Evolutionary conservation across 345 rosid genomes (phyloP).

Genomic region (Aquilaria malaccensis): DNA sequence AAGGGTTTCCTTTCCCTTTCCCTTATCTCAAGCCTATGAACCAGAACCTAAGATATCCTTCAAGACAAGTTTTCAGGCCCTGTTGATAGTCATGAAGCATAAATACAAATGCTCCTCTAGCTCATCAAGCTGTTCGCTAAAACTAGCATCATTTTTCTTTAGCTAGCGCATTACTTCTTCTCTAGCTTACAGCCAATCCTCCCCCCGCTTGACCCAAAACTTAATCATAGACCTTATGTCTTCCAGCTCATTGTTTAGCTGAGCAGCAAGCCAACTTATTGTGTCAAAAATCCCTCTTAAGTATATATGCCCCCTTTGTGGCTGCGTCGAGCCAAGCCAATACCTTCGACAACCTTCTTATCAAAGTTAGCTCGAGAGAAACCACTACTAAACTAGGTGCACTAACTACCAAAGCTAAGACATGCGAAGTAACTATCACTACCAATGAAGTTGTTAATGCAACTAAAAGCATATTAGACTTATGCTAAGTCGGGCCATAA

Average conservation of each 20-base stretch:
- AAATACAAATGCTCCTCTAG: constrained; percentile 76
- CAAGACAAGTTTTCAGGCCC: constrained; percentile 60
- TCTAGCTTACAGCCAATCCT: constrained; percentile 32
- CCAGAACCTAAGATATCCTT: constrained; percentile 37
- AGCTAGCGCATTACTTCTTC: constrained; percentile 47
- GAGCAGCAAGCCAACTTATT: constrained; percentile 49
- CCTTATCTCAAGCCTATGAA: background rate
- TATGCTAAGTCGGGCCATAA: constrained; percentile 29
- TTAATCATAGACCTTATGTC: constrained; percentile 37
- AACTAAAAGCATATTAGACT: constrained; percentile 54
- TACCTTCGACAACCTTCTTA: constrained; percentile 28
- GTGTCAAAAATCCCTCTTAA: constrained; percentile 71
- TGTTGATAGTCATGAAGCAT: constrained; percentile 76
- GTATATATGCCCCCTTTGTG: constrained; percentile 72
- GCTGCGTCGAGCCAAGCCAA: constrained; percentile 56
- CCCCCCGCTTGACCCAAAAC: constrained; percentile 48
- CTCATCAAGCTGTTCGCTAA: constrained; percentile 59
- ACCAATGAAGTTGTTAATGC: constrained; percentile 56
- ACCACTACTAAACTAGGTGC: constrained; percentile 42
- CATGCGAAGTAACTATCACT: constrained; percentile 55
- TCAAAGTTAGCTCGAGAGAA: constrained; percentile 28
- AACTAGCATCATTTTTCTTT: constrained; percentile 37
- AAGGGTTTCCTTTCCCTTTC: too few relatives aligned
- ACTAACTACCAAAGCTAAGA: constrained; percentile 56
- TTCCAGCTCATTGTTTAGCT: constrained; percentile 60